phyloP scores from a whole-genome alignment of 768 basidiomycete species.

The Leccinum fibrillosum region DNA sequence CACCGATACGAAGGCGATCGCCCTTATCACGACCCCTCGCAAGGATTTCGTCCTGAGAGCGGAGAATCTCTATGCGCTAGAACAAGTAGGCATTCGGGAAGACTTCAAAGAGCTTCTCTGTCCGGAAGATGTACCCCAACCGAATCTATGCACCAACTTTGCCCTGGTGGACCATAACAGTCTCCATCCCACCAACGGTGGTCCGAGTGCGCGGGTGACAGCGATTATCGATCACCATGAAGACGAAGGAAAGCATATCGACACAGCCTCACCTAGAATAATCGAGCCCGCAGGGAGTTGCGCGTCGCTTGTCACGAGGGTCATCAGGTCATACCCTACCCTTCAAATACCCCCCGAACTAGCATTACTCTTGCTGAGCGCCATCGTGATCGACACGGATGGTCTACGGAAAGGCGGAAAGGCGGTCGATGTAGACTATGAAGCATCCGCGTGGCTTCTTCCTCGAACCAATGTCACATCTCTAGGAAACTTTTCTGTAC shows the following conservation, averaged over 20 bases:
- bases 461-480: conserved; percentile 48
- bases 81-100: conserved; percentile 50
- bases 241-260: conserved; percentile 70
- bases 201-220: conserved; percentile 49
- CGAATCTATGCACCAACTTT: conserved; percentile 48
- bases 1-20: conserved; percentile 50
- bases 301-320: conserved; percentile 57
- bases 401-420: conserved; percentile 80
- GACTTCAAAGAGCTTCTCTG: conserved; percentile 59
- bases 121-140: conserved; percentile 57
- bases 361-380: conserved; percentile 74
- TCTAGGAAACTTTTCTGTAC: conserved; percentile 2
- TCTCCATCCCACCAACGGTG: conserved; percentile 45
- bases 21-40: conserved; percentile 68
- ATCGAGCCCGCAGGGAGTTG: conserved; percentile 77
- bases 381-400: conserved; percentile 83
- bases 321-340: conserved; percentile 23
- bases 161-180: conserved; percentile 92
- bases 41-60: conserved; percentile 75
- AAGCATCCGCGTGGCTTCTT: conserved; percentile 62
- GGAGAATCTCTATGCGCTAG: conserved; percentile 81
- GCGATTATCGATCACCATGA: conserved; percentile 90
- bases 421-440: conserved; percentile 60
- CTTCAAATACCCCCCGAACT: conserved; percentile 50
- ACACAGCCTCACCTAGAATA: conserved; percentile 62